Evolutionary conservation across 805 yeast species (phyloP), one percentile per base, ranked within the genome.

Genomic region (Ogataea kodamae): DNA sequence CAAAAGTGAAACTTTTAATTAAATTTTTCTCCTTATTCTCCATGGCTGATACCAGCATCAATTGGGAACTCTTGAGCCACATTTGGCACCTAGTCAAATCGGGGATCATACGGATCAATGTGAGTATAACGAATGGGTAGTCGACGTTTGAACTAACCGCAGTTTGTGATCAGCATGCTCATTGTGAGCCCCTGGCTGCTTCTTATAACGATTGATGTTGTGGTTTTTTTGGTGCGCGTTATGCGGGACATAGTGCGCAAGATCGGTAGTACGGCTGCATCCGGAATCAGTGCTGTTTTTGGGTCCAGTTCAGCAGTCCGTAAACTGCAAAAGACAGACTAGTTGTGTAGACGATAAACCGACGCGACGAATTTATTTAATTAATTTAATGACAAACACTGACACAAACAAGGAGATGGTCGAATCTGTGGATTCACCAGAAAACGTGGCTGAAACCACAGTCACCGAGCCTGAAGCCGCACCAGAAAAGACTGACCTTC

Each of bases 161-260:
- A 45, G 49, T 49, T 40, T 12, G 32, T 43, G 10, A 45, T 52
- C 19, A 40, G 53, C 3, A 26, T 49, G 30, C 28, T 45, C 25
- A 47, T 52, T 20, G 44, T 52, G 11, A 36, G 40, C 5, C 62
- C 62, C 9, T 57, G 52, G 29, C 13, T 55, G 29, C 9, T 42
- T 1, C 27, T 54, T 9, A 39, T 57, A 5, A 15, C 30, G 4
- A 31, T 42, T 13, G 61, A 56, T 18, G 9, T 55, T 7, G 16
- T 49, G 11, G 49, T 56, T 3, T 55, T 50, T 28, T 11, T 51
- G 7, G 22, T 46, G 21, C 39, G 61, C n/a, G n/a, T n/a, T n/a
- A n/a, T n/a, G n/a, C n/a, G n/a, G n/a, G n/a, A n/a, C n/a, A n/a
- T n/a, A n/a, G n/a, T n/a, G n/a, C n/a, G n/a, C n/a, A n/a, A n/a